A percentile compares a stretch with the other conserved stretches of the same genome.
These are phyloP conservation scores for Diplodia sapinea DNA, from an alignment of 2,329 filamentous ascomycete species.

Conservation along the genomic window DNA sequence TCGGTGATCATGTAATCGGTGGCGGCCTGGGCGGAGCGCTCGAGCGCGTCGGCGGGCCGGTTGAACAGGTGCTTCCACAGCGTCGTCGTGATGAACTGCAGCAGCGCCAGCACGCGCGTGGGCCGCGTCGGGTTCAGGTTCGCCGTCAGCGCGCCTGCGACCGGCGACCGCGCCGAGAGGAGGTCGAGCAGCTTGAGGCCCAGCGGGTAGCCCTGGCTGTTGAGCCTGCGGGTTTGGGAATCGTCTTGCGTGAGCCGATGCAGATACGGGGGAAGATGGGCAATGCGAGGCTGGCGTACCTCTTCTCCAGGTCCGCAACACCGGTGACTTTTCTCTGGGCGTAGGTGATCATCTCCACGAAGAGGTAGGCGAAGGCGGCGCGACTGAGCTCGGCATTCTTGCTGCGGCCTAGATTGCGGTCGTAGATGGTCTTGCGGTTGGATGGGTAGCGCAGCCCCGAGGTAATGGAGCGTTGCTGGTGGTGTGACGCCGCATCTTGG, in stretches of 20 bases:
- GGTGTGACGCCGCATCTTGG: conserved; percentile 21
- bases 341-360: conserved; percentile 95
- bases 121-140: conserved; percentile 63
- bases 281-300: conserved; percentile 58
- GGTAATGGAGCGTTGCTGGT: conserved; percentile 23
- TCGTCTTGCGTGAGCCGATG: conserved; percentile 57
- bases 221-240: conserved; percentile 65
- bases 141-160: conserved; percentile 39
- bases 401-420: conserved; percentile 88
- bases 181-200: conserved; percentile 95
- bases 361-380: conserved; percentile 93
- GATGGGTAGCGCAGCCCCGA: conserved; percentile 82
- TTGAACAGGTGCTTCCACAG: conserved; percentile 93
- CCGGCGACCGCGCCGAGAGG: conserved; percentile 46
- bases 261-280: neutral
- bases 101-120: conserved; percentile 84
- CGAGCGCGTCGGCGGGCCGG: conserved; percentile 87
- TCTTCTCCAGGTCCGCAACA: conserved; percentile 90
- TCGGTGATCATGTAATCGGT: conserved; percentile 99
- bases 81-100: conserved; percentile 93
- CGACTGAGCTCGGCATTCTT: conserved; percentile 89
- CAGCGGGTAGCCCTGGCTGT: conserved; percentile 89
- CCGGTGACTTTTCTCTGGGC: conserved; percentile 89
- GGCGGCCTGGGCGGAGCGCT: conserved; percentile 82
- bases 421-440: conserved; percentile 97